Evolutionary conservation across 805 yeast genomes (phyloP).

Genomic region (Tetrapisispora fleetii): DNA sequence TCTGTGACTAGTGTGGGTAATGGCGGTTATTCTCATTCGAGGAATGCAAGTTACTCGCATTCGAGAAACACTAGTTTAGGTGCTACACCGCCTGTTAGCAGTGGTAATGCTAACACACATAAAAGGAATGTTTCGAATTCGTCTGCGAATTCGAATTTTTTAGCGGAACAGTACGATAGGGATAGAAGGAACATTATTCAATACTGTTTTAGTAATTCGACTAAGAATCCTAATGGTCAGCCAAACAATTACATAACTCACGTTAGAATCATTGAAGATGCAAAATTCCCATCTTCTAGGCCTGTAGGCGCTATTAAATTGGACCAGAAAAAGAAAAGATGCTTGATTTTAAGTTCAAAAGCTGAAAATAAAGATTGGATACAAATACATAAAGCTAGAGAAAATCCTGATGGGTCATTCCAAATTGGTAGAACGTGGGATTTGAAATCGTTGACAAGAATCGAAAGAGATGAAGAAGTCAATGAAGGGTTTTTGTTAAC

Average conservation of each 20-base stretch:
- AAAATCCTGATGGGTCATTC: slow-evolving; percentile 57
- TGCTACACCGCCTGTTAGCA: slow-evolving; percentile 20
- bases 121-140: slow-evolving; percentile 27
- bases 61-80: slow-evolving; percentile 13
- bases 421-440: slow-evolving; percentile 95
- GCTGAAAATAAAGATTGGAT: slow-evolving; percentile 61
- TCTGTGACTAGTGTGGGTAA: slow-evolving; percentile 10
- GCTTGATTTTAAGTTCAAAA: slow-evolving; percentile 37
- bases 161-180: slow-evolving; percentile 50
- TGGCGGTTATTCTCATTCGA: slow-evolving; percentile 3
- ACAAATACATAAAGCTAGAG: slow-evolving; percentile 77
- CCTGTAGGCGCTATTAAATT: slow-evolving; percentile 49
- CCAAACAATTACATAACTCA: slow-evolving; percentile 65
- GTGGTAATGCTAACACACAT: slow-evolving; percentile 16
- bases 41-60: slow-evolving; percentile 2
- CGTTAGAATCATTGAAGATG: slow-evolving; percentile 63
- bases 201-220: slow-evolving; percentile 41
- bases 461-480: slow-evolving; percentile 45
- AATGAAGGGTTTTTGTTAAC: slow-evolving; percentile 48
- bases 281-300: slow-evolving; percentile 53
- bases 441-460: slow-evolving; percentile 51
- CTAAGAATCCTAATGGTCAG: slow-evolving; percentile 32
- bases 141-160: slow-evolving; percentile 27
- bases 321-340: slow-evolving; percentile 49
- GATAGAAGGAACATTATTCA: slow-evolving; percentile 41